Percentiles rank a stretch among this genome's conserved stretches.
Conservation (phyloP, 2,329 filamentous ascomycete species). For the Pseudocercospora cruenta region DNA sequence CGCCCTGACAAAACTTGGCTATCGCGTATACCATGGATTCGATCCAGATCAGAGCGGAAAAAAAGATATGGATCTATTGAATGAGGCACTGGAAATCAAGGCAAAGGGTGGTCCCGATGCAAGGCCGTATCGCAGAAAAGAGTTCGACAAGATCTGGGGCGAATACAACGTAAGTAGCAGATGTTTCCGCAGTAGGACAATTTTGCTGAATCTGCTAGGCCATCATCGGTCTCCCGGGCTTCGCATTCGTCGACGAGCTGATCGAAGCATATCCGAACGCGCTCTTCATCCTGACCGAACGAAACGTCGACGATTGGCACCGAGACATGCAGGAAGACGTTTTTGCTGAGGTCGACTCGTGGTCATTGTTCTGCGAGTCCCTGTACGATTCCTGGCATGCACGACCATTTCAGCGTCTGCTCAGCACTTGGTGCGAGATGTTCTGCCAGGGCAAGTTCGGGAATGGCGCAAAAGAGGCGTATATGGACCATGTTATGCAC, state of each 20-base stretch:
- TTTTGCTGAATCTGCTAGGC: slow-evolving; percentile 8
- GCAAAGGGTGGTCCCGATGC: background rate
- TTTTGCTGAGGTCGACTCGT: slow-evolving; percentile 5
- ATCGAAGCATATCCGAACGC: slow-evolving; percentile 65
- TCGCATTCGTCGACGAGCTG: slow-evolving; percentile 42
- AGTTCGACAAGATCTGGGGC: slow-evolving; percentile 26
- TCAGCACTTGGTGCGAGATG: slow-evolving; percentile 5
- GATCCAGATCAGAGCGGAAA: slow-evolving; percentile 1
- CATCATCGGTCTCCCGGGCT: slow-evolving; percentile 29
- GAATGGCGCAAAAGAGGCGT: slow-evolving; percentile 4
- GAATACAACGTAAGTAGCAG: slow-evolving; percentile 15
- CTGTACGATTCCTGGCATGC: slow-evolving; percentile 7
- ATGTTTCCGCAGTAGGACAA: background rate
- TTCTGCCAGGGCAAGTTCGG: slow-evolving; percentile 6
- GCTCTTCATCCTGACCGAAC: slow-evolving; percentile 57
- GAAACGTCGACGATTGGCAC: slow-evolving; percentile 24
- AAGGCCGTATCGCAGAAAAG: background rate
- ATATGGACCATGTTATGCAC: slow-evolving; percentile 13
- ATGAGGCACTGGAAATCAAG: slow-evolving; percentile 14
- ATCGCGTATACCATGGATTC: background rate
- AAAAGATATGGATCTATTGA: slow-evolving; percentile 21
- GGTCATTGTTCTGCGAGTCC: slow-evolving; percentile 9
- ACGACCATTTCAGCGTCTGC: slow-evolving; percentile 7
- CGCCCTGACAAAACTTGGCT: background rate
- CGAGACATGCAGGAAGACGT: slow-evolving; percentile 5